A percentile compares a stretch with the other conserved stretches of the same genome.
Conservation (phyloP, 805 yeast genomes). For the Metschnikowia hibisci region DNA sequence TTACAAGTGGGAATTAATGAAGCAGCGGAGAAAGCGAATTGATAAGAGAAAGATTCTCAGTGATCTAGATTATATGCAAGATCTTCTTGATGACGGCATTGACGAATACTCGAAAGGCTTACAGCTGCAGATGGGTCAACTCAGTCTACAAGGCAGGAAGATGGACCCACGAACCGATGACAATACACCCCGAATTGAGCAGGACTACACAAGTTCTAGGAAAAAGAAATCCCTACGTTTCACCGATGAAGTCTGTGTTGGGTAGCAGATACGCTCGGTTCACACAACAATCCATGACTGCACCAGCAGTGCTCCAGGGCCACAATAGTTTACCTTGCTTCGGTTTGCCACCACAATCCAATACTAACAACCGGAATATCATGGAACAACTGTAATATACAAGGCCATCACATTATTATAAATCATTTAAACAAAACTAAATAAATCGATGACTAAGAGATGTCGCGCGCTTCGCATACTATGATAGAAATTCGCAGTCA, state of each 20-base stretch:
- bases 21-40: not conserved
- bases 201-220: not conserved
- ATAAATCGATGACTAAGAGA: too few relatives aligned
- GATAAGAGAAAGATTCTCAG: not conserved
- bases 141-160: not conserved
- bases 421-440: too few relatives aligned
- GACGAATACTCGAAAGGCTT: not conserved
- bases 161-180: not conserved
- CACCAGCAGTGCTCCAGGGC: too few relatives aligned
- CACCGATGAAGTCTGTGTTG: conserved; percentile 3
- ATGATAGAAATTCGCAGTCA: too few relatives aligned
- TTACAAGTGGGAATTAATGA: conserved; percentile 8
- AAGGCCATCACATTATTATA: too few relatives aligned
- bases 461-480: too few relatives aligned
- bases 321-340: too few relatives aligned
- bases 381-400: too few relatives aligned
- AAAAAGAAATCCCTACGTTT: conserved; percentile 4
- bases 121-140: conserved; percentile 2
- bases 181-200: not conserved
- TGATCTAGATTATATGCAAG: conserved; percentile 2
- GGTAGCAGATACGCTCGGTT: not conserved
- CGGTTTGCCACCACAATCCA: too few relatives aligned
- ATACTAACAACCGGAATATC: too few relatives aligned
- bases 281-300: not conserved
- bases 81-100: not conserved